phyloP scores from a whole-genome alignment of 192 early-diverging fungal species.

The Phycomyces nitens region DNA sequence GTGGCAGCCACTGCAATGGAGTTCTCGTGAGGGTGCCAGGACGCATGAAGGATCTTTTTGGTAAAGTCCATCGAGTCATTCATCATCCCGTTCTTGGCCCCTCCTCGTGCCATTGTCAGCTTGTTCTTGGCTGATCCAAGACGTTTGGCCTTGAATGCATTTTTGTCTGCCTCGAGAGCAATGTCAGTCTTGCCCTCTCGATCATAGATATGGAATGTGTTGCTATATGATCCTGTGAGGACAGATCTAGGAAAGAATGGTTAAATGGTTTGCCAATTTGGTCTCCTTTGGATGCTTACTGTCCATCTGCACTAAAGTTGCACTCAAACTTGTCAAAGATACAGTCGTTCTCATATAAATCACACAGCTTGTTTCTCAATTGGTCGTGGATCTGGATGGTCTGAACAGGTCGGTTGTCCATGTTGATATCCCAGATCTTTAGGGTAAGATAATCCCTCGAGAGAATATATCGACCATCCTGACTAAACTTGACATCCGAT shows the following conservation, averaged over 20 bases:
- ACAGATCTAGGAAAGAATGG: constrained; percentile 54
- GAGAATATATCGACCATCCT: constrained; percentile 95
- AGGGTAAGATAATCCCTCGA: constrained; percentile 96
- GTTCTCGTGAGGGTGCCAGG: constrained; percentile 98
- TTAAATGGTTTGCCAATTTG: too few species aligned
- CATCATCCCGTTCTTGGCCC: constrained; percentile 19
- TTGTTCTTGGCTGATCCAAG: constrained; percentile 81
- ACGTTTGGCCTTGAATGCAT: constrained; percentile 93
- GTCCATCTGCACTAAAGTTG: constrained; percentile 92
- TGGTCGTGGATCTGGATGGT: constrained; percentile 97
- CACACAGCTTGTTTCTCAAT: constrained; percentile 92
- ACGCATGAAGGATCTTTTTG: constrained; percentile 97
- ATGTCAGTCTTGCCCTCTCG: constrained; percentile 75
- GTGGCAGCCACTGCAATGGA: constrained; percentile 97
- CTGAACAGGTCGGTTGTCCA: constrained; percentile 90
- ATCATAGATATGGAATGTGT: constrained; percentile 97
- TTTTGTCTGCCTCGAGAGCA: constrained; percentile 95
- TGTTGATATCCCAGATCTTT: constrained; percentile 99
- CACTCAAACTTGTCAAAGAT: constrained; percentile 99
- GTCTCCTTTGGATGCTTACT: too few species aligned
- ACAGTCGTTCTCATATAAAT: constrained; percentile 99
- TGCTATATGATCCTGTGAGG: constrained; percentile 98
- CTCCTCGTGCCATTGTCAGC: constrained; percentile 12
- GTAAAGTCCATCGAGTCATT: constrained; percentile 85
- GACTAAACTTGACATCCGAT: constrained; percentile 94